A percentile compares a stretch with the other conserved stretches of the same genome.
Evolutionary conservation across 768 basidiomycete species (phyloP).

Genomic region (Mrakia hoshinonis): DNA sequence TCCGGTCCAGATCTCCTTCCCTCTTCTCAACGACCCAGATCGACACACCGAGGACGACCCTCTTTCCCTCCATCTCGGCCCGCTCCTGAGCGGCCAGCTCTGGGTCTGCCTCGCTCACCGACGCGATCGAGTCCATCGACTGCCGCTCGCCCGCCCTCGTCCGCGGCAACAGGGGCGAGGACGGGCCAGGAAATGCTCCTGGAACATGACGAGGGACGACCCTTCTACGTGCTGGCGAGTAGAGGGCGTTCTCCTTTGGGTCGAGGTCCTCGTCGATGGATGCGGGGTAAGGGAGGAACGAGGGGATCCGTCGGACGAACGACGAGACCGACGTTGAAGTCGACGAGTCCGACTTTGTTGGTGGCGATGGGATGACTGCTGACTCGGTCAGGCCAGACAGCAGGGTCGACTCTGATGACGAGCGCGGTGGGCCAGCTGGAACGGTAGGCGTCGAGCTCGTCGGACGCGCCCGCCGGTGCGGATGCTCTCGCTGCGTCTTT

Average conservation of each 20-base stretch:
- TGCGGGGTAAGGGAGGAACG: constrained; percentile 10
- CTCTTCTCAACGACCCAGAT: not conserved
- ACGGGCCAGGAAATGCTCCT: not conserved
- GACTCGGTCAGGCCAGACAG: not conserved
- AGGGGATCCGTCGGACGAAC: constrained; percentile 2
- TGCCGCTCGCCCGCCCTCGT: not conserved
- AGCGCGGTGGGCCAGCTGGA: not conserved
- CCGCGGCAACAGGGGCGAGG: no score
- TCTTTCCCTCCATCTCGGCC: not conserved
- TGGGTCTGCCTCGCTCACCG: not conserved
- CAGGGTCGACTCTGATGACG: not conserved
- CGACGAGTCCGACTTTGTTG: not conserved
- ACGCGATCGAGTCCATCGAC: not conserved
- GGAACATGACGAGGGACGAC: not conserved
- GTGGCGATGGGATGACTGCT: not conserved
- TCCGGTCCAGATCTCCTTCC: not conserved
- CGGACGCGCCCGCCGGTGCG: not conserved
- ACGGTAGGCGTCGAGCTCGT: not conserved
- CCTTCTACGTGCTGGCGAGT: not conserved
- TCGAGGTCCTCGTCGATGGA: not conserved
- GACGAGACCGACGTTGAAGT: not conserved
- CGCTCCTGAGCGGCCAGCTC: not conserved
- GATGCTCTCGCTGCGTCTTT: not conserved
- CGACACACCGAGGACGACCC: not conserved
- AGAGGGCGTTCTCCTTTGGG: not conserved